A percentile compares a stretch with the other conserved stretches of the same genome.
phyloP scores from a whole-genome alignment of 139 green algal species.

The Chlamydomonas applanata region DNA sequence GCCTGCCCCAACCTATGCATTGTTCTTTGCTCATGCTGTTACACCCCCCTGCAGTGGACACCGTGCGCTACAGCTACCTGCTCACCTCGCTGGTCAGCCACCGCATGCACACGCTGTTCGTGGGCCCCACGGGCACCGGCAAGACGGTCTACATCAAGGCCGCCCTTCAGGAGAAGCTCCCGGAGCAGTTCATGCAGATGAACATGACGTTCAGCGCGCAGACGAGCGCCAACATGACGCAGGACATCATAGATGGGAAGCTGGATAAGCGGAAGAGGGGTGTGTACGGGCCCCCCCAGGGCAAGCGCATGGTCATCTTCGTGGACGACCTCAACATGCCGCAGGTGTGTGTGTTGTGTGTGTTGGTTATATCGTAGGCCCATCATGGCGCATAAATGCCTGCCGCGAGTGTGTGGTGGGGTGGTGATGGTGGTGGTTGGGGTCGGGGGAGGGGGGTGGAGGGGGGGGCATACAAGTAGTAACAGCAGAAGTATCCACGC shows the following conservation, averaged over 20 bases:
- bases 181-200: conserved; percentile 32
- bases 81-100: conserved; percentile 54
- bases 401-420: no score
- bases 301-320: conserved; percentile 69
- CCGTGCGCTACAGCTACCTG: conserved; percentile 53
- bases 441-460: no score
- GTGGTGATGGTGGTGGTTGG: no score
- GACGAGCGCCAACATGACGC: conserved; percentile 76
- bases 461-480: background rate
- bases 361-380: no score
- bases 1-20: background rate
- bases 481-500: background rate
- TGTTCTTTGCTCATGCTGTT: no score
- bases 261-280: conserved; percentile 64
- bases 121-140: conserved; percentile 69
- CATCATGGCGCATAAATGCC: no score
- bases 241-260: conserved; percentile 66
- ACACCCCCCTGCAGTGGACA: conserved; percentile 29
- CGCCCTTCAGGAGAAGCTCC: conserved; percentile 39
- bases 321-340: conserved; percentile 87
- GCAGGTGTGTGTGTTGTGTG: conserved; percentile 16
- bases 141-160: conserved; percentile 67
- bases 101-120: conserved; percentile 65
- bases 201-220: conserved; percentile 69
- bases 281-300: conserved; percentile 64